These are phyloP conservation scores for Chytridiales sp. DNA, from an alignment of 371 early-diverging fungal genomes.

Conservation along the genomic window DNA sequence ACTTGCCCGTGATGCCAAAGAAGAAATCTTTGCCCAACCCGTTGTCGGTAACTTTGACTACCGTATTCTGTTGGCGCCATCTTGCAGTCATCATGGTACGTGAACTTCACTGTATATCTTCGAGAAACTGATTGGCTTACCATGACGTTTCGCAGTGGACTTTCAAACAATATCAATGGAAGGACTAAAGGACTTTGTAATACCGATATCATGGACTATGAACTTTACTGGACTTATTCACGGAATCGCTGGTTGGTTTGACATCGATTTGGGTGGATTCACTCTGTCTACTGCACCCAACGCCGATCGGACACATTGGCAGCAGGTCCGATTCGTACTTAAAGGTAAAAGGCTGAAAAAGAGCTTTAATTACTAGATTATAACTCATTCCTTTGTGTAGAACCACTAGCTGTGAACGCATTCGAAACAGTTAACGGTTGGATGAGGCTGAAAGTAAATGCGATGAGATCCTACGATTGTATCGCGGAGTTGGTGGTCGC, in stretches of 20 bases:
- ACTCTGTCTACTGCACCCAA: constrained; percentile 83
- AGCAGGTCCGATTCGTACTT: constrained; percentile 92
- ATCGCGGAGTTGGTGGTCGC: constrained; percentile 60
- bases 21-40: constrained; percentile 83
- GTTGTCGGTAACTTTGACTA: constrained; percentile 95
- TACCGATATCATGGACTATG: constrained; percentile 81
- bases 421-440: constrained; percentile 80
- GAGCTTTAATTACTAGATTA: background rate
- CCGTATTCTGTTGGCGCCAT: constrained; percentile 70
- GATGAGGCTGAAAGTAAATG: constrained; percentile 85
- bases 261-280: constrained; percentile 71
- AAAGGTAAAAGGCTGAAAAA: constrained; percentile 43
- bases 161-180: constrained; percentile 77
- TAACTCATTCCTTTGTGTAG: constrained; percentile 28
- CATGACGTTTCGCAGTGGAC: constrained; percentile 56
- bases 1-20: constrained; percentile 74
- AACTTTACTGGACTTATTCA: constrained; percentile 85
- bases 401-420: constrained; percentile 94
- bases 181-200: constrained; percentile 76
- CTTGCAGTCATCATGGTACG: constrained; percentile 49
- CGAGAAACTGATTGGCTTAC: constrained; percentile 2
- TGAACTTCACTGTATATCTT: background rate
- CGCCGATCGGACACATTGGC: constrained; percentile 95
- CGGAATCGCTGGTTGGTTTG: constrained; percentile 98
- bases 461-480: constrained; percentile 87